phyloP scores from a whole-genome alignment of 1,284 basidiomycete genomes.

The Polyporus tsugae region DNA sequence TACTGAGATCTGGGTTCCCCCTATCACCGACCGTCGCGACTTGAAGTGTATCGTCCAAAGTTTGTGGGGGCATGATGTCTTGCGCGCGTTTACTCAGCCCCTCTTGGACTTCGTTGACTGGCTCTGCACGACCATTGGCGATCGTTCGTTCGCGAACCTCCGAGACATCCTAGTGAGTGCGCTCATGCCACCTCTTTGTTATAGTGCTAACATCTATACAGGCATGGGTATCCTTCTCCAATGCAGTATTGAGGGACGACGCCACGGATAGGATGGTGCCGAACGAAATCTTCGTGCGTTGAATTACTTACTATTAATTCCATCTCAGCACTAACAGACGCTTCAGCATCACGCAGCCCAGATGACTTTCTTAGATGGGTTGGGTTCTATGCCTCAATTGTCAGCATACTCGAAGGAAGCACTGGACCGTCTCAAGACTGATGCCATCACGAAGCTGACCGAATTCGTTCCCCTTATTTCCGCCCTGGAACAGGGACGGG shows the following conservation, averaged over 20 bases:
- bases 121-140: conserved; percentile 74
- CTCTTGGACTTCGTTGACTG: conserved; percentile 88
- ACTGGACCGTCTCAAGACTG: conserved; percentile 57
- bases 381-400: conserved; percentile 80
- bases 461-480: conserved; percentile 58
- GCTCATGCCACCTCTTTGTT: conserved; percentile 12
- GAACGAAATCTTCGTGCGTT: conserved; percentile 77
- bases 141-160: conserved; percentile 77
- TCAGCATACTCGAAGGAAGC: conserved; percentile 60
- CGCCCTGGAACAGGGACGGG: conserved; percentile 33
- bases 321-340: conserved; percentile 4
- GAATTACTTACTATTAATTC: neutral
- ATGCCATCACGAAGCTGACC: conserved; percentile 56
- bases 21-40: conserved; percentile 81
- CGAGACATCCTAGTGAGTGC: conserved; percentile 87
- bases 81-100: conserved; percentile 67
- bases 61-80: conserved; percentile 71
- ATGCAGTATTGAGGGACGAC: conserved; percentile 59
- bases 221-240: conserved; percentile 95
- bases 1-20: conserved; percentile 99
- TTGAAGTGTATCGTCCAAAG: conserved; percentile 82
- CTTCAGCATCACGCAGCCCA: conserved; percentile 85
- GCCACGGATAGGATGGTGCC: conserved; percentile 48
- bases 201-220: conserved; percentile 40
- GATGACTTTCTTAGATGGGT: conserved; percentile 88